Base-by-base conservation (phyloP, 305 asterid genomes). In the Salvia sclarea region DNA sequence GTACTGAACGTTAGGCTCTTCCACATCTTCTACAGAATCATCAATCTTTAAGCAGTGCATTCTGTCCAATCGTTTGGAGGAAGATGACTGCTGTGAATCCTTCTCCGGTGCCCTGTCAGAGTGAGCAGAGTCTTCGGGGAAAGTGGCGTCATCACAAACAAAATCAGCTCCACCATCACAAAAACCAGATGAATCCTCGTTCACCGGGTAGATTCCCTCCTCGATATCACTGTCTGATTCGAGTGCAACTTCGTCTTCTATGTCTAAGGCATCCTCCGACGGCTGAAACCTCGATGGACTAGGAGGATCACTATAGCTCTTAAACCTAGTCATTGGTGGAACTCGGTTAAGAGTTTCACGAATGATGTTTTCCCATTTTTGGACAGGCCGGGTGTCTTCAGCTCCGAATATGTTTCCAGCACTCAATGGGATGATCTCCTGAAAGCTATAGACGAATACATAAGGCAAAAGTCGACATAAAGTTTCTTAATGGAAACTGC, bases 341-440 rank as follows among this genome's bases (percentile, higher is more conserved):
- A 88, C 78, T 81, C 74, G 88, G 64, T 82, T 87, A 75, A 95
- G 86, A 71, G 85, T 81, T 81, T 88, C 88, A 4, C 98, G 98
- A 52, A 95, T 92, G 68, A 89, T 70, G 66, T 83, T 77, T 76
- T 95, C 98, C 99, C 99, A 95, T 80, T 83, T 86, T 62, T 89
- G 30, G 76, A 88, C 91, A 24, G 98, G 96, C 9, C 92, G 89
- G 74, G 59, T 85, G 72, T 92, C 98, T 78, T 95, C 98, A 68
- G 97, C 86, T 37, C 98, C 97, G 72, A 95, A 88, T 66, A 95
- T 83, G 69, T 92, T 92, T 8, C 97, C 97, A 71, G 99, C 96
- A 83, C 89, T 95, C 72, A 95, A 80, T 45, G 98, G 98, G 57
- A 95, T 89, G 66, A 95, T 80, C 88, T 95, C 99, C 89, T 95